Evolutionary conservation across 768 basidiomycete species (phyloP).

Genomic region (Boletus pseudopeckii): DNA sequence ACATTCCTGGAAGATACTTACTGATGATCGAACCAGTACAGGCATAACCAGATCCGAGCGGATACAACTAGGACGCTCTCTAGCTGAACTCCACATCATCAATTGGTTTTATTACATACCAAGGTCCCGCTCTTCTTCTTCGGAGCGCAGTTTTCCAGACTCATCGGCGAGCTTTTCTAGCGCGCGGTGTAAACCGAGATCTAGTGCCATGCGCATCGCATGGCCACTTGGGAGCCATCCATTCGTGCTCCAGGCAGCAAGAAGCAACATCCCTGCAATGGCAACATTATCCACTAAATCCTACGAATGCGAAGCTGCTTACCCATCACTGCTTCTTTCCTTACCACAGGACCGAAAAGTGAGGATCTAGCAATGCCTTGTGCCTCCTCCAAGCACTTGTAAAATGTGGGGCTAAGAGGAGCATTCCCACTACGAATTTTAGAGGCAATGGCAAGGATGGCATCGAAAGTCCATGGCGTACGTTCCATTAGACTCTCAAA

Average conservation of each 20-base stretch:
- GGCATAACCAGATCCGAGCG: constrained; percentile 89
- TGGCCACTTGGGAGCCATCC: constrained; percentile 96
- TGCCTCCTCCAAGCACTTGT: constrained; percentile 90
- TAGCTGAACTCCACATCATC: not conserved
- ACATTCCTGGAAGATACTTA: constrained; percentile 36
- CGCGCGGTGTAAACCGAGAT: constrained; percentile 89
- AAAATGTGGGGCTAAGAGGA: constrained; percentile 79
- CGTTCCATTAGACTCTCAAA: constrained; percentile 90
- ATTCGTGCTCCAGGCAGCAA: constrained; percentile 92
- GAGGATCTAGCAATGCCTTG: constrained; percentile 94
- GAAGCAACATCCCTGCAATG: constrained; percentile 74
- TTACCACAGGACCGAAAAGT: constrained; percentile 88
- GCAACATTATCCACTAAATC: constrained; percentile 1
- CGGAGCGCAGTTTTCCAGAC: constrained; percentile 54
- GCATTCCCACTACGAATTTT: constrained; percentile 91
- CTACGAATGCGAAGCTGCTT: constrained; percentile 20
- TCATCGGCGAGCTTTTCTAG: constrained; percentile 86
- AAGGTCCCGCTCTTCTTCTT: constrained; percentile 85
- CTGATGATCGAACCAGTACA: constrained; percentile 98
- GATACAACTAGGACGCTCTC: constrained; percentile 64
- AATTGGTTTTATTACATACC: constrained; percentile 42
- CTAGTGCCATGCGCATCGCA: constrained; percentile 93
- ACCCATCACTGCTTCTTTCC: constrained; percentile 95
- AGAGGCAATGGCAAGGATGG: constrained; percentile 86
- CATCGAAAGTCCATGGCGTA: constrained; percentile 94